Conservation (phyloP, 2,329 filamentous ascomycete genomes). For the Xylogone sp. region DNA sequence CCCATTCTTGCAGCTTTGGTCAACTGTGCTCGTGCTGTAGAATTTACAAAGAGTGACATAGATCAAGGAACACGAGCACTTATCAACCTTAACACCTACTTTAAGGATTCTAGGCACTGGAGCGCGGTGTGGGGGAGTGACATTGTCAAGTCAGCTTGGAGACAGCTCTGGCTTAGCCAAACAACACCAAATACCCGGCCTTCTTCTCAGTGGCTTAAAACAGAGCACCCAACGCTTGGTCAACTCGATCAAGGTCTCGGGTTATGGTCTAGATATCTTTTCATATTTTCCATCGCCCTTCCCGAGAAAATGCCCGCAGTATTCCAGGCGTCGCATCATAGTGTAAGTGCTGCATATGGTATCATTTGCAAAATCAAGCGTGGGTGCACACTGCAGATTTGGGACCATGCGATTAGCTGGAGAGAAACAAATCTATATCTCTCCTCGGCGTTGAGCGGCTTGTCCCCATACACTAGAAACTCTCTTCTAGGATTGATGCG, state of each 20-base stretch:
- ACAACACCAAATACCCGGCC: slow-evolving; percentile 37
- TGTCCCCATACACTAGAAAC: slow-evolving; percentile 24
- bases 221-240: slow-evolving; percentile 39
- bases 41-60: slow-evolving; percentile 42
- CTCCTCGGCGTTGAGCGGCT: slow-evolving; percentile 22
- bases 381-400: slow-evolving; percentile 56
- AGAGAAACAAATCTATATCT: slow-evolving; percentile 38
- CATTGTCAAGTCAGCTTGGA: slow-evolving; percentile 41
- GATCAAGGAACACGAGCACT: slow-evolving; percentile 29
- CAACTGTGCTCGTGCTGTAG: slow-evolving; percentile 42
- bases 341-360: slow-evolving; percentile 56
- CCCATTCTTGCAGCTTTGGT: slow-evolving; percentile 47
- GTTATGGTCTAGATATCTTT: slow-evolving; percentile 42
- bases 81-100: slow-evolving; percentile 23
- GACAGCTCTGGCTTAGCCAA: slow-evolving; percentile 40
- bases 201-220: slow-evolving; percentile 40
- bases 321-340: slow-evolving; percentile 61
- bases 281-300: slow-evolving; percentile 43
- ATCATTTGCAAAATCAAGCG: slow-evolving; percentile 59
- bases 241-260: slow-evolving; percentile 42
- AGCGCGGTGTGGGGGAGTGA: slow-evolving; percentile 42
- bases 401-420: slow-evolving; percentile 62
- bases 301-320: slow-evolving; percentile 44
- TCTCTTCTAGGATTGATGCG: slow-evolving; percentile 22
- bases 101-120: slow-evolving; percentile 40